Base-by-base conservation (phyloP, 1,139 yeast species). In the Pichia sp. region DNA sequence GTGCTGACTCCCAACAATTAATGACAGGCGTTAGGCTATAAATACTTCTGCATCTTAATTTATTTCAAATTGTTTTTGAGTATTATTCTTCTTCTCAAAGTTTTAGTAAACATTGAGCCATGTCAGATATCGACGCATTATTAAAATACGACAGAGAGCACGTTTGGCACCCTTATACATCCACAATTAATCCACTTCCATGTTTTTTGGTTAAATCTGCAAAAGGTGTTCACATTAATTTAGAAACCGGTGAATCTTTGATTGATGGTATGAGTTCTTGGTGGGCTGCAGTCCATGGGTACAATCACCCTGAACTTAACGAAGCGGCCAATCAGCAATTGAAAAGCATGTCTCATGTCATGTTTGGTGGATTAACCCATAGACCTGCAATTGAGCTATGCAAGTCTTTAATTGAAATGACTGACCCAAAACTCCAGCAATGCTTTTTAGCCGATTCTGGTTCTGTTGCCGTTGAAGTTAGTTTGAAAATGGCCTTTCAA, bases 401-500 rank as follows among this genome's bases (percentile, higher is more conserved):
- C 16, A 46, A 53, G 37, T 53, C 50, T 37, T 44, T 63, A 26
- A 33, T 61, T 5, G 47, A 48, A 9, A 45, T 62, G 49, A 55
- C 62, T 5, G 55, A 58, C 43, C 42, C 49, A 2, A 44, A 53
- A 26, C 47, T 63, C 35, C 56, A 60, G 8, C 55, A 57, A 34
- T 54, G 59, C 16, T 63, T 63, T 44, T 44, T 62, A n/a, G 64
- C 64, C 1, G 65, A 69, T 43, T 71, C 78, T 8, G 80, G 79
- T 6, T 71, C 78, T 10, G 79, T 73, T 52, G 64, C 77, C 10
- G 73, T 72, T 50, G 79, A 74, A 54, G 68, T 69, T 50, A 72
- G 76, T 23, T 53, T 73, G 61, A 73, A 75, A 61, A 67, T 77
- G 49, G 68, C 72, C 42, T 71, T 75, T 57, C 81, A 77, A 58